Base-by-base conservation (phyloP, 768 basidiomycete genomes). In the Coprinopsis marcescibilis region DNA sequence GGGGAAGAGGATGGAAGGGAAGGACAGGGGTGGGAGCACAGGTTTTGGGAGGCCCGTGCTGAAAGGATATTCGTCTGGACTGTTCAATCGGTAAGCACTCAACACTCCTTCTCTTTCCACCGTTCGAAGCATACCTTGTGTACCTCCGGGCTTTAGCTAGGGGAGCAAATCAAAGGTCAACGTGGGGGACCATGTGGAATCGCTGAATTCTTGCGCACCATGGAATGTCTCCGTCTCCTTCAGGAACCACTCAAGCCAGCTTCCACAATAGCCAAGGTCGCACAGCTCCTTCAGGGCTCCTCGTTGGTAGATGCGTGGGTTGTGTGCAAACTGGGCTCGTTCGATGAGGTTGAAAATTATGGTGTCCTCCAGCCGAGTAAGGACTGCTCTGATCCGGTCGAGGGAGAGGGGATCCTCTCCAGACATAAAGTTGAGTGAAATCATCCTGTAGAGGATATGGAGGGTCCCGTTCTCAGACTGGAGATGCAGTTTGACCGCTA, bases 341-440 rank as follows among this genome's bases (percentile, higher is more conserved):
- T 99, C 96, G 58, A 99, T 99, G 47, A 98, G 77, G 41, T 80
- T 83, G 64, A 99, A 99, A 65, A 98, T 98, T 71, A 99, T 98
- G 17, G 95, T 99, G 57, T 99, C 96, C 62, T 99, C 96, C 19
- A 99, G 80, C 21, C 96, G 79, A 52, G 76, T 82, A 13, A 99
- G 73, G 38, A 93, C 86, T 17, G 81, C 81, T 47, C 96, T 75
- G 57, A 99, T 98, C 50, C 81, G 75, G 38, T 92, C 86, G n/a
- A 95, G 71, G 15, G 85, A 88, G 12, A 97, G 76, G 1, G 93
- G 89, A 60, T 94, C 84, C 52, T 89, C 83, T 29, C 74, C 74
- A 52, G 79, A 70, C 65, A 79, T 78, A 52, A 85, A 88, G 60
- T 91, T 93, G 52, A 79, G 62, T 40, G 70, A 77, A 50, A 76